Evolutionary conservation across 495 filamentous ascomycete species (phyloP).

Genomic region (Daldinia caldariorum): DNA sequence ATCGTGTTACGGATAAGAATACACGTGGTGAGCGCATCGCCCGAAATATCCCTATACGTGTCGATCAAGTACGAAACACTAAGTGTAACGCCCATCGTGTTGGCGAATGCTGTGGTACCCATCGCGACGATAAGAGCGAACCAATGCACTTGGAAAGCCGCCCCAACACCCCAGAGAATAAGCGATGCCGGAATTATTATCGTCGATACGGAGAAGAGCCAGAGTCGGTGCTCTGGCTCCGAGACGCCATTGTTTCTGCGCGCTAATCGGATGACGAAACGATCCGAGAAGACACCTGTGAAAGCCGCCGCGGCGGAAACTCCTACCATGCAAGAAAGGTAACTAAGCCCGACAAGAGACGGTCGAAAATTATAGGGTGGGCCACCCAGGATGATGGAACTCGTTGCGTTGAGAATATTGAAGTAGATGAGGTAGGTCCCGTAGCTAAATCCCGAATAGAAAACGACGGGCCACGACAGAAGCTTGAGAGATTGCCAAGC

Average conservation of each 20-base stretch:
- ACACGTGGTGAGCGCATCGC: conserved; percentile 69
- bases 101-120: conserved; percentile 66
- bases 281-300: conserved; percentile 63
- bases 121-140: conserved; percentile 71
- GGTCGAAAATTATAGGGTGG: conserved; percentile 67
- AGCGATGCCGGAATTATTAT: conserved; percentile 66
- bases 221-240: conserved; percentile 71
- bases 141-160: conserved; percentile 68
- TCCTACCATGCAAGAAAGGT: conserved; percentile 67
- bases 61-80: conserved; percentile 72
- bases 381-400: conserved; percentile 66
- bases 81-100: conserved; percentile 66
- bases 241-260: conserved; percentile 70
- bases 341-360: conserved; percentile 70
- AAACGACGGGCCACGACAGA: conserved; percentile 69
- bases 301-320: conserved; percentile 48
- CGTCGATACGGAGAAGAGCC: conserved; percentile 66
- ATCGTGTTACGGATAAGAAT: conserved; percentile 75
- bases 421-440: conserved; percentile 72
- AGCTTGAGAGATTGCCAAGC: conserved; percentile 53
- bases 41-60: conserved; percentile 69
- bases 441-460: conserved; percentile 73
- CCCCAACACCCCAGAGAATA: conserved; percentile 75
- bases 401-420: conserved; percentile 73
- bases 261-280: conserved; percentile 65